These are phyloP conservation scores for Chlamydomonas eustigma DNA, from an alignment of 139 green algal genomes.

Conservation along the genomic window DNA sequence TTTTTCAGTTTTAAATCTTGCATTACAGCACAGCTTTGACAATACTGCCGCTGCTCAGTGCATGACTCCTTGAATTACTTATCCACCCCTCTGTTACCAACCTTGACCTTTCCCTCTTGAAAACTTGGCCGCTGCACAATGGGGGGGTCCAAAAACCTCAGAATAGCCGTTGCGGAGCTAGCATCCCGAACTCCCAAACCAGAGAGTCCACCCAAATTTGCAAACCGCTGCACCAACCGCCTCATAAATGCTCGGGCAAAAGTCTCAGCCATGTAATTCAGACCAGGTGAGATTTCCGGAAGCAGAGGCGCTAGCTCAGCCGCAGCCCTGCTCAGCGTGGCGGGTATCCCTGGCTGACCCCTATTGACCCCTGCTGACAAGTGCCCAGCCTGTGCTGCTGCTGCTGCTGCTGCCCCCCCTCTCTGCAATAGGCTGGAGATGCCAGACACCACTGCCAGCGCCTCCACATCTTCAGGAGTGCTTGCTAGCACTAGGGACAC, in stretches of 20 bases:
- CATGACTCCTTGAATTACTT: no score
- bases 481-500: slow-evolving; percentile 32
- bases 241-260: not conserved
- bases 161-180: no score
- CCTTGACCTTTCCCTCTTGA: no score
- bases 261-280: slow-evolving; percentile 4
- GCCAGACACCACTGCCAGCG: slow-evolving; percentile 25
- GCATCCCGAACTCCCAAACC: not conserved
- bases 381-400: not conserved
- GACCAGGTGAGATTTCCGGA: not conserved
- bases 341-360: not conserved
- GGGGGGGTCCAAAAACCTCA: no score
- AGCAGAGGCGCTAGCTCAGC: not conserved
- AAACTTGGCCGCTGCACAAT: no score
- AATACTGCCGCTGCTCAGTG: no score
- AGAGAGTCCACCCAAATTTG: not conserved
- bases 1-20: no score
- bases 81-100: no score
- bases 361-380: not conserved
- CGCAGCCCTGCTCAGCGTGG: not conserved
- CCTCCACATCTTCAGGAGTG: slow-evolving; percentile 55
- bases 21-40: no score
- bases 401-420: not conserved
- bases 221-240: not conserved
- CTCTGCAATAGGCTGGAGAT: not conserved